These are phyloP conservation scores for Boletus sensibilis DNA, from an alignment of 768 basidiomycete genomes.

Conservation along the genomic window DNA sequence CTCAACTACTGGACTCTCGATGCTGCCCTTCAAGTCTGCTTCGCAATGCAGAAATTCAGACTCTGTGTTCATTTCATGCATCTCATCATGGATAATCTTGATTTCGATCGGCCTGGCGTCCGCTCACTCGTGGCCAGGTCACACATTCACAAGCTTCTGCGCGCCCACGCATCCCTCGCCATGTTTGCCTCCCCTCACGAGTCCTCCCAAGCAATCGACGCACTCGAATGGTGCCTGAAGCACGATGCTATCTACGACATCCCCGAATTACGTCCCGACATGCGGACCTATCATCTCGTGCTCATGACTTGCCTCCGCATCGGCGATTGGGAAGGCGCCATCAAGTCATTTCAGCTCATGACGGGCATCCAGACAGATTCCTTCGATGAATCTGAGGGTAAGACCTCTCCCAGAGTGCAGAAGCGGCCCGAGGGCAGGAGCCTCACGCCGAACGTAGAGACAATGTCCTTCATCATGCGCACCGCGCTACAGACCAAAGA, in stretches of 20 bases:
- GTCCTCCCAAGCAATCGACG: conserved; percentile 51
- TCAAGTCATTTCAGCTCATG: conserved; percentile 66
- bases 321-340: conserved; percentile 59
- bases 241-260: conserved; percentile 50
- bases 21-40: conserved; percentile 57
- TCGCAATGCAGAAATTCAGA: conserved; percentile 43
- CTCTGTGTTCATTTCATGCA: conserved; percentile 57
- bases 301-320: conserved; percentile 63
- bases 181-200: conserved; percentile 39
- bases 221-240: conserved; percentile 68
- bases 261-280: conserved; percentile 36
- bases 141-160: conserved; percentile 64
- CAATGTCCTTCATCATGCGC: conserved; percentile 55
- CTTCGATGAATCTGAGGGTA: conserved; percentile 41
- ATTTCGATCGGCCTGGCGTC: conserved; percentile 21
- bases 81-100: conserved; percentile 49
- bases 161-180: conserved; percentile 45
- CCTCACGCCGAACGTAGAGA: conserved; percentile 49
- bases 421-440: conserved; percentile 44
- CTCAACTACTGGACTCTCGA: conserved; percentile 51
- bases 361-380: conserved; percentile 60
- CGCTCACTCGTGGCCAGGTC: conserved; percentile 45
- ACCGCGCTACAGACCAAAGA: conserved; percentile 55
- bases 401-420: conserved; percentile 39
- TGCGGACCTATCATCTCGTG: conserved; percentile 56